These are phyloP conservation scores for Athelia psychrophila DNA, from an alignment of 1,284 basidiomycete species.

Conservation along the genomic window DNA sequence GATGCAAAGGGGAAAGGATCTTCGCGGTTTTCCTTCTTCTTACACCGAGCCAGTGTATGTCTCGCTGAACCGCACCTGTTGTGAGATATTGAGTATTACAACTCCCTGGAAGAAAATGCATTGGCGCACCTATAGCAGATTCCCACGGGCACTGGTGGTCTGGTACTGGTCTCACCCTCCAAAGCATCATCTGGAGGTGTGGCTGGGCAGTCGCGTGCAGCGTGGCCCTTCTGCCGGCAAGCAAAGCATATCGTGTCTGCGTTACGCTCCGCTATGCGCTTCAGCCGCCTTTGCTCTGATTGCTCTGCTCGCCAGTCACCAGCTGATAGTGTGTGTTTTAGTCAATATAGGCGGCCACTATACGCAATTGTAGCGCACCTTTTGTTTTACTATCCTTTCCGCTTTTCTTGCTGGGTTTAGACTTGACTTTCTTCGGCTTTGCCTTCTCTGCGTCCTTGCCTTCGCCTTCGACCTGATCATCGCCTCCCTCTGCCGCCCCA, in stretches of 20 bases:
- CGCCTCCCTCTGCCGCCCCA: conserved; percentile 20
- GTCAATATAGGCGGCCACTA: conserved; percentile 9
- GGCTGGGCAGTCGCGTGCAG: conserved; percentile 82
- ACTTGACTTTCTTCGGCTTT: conserved; percentile 17
- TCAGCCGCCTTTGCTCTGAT: conserved; percentile 64
- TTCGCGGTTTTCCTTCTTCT: conserved; percentile 56
- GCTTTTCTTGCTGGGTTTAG: conserved; percentile 16
- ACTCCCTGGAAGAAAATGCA: conserved; percentile 5
- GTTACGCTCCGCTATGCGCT: conserved; percentile 62
- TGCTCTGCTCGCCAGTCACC: conserved; percentile 29
- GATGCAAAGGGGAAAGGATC: conserved; percentile 86
- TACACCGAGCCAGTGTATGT: conserved; percentile 81
- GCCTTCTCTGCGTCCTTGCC: conserved; percentile 14
- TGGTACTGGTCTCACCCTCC: conserved; percentile 23
- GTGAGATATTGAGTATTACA: conserved; percentile 9
- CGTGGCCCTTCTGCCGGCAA: conserved; percentile 83
- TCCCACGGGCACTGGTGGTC: conserved; percentile 45
- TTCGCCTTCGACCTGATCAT: conserved; percentile 11
- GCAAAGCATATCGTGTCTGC: conserved; percentile 79
- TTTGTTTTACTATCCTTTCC: background rate
- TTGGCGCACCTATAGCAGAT: conserved; percentile 78
- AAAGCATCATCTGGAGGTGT: conserved; percentile 14
- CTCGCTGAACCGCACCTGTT: conserved; percentile 81
- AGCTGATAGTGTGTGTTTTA: conserved; percentile 11
- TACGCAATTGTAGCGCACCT: no score